Evolutionary conservation across 345 rosid genomes (phyloP).

Genomic region (Balakata baccata): DNA sequence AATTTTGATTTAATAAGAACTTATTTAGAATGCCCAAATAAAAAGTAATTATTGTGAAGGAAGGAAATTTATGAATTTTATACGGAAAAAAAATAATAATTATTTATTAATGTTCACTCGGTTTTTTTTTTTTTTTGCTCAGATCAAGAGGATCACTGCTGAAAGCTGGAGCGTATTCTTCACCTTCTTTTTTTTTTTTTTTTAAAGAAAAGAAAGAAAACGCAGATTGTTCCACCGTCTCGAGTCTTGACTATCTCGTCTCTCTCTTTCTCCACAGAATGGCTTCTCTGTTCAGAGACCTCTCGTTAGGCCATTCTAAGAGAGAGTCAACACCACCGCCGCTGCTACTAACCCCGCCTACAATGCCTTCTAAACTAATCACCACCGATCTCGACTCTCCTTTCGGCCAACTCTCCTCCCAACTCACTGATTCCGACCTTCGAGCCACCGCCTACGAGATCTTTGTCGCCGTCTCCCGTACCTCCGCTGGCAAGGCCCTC

Average conservation of each 20-base stretch:
- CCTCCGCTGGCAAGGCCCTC: constrained; percentile 75
- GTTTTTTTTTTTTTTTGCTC: no score
- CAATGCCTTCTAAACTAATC: constrained; percentile 29
- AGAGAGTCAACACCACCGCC: constrained; percentile 60
- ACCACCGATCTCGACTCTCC: constrained; percentile 62
- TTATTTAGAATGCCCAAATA: no score
- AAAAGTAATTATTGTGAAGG: no score
- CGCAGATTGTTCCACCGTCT: not conserved
- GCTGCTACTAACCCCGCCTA: constrained; percentile 21
- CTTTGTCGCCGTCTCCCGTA: constrained; percentile 82
- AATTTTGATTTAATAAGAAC: no score
- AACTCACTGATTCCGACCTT: constrained; percentile 78
- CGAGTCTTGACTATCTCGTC: not conserved
- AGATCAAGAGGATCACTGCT: not conserved
- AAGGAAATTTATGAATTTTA: no score
- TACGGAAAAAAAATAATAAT: not conserved
- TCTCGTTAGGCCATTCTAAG: constrained; percentile 80
- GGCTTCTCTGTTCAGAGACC: constrained; percentile 96
- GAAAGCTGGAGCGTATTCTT: not conserved
- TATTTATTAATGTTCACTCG: no score
- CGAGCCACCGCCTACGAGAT: constrained; percentile 83
- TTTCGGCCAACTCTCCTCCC: constrained; percentile 61
- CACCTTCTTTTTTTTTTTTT: not conserved
- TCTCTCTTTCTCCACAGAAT: constrained; percentile 29
- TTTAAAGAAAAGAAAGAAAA: not conserved